Evolutionary conservation across 805 yeast species (phyloP), one percentile per base, ranked within the genome.

Genomic region (Tetrapisispora nanseiensis): DNA sequence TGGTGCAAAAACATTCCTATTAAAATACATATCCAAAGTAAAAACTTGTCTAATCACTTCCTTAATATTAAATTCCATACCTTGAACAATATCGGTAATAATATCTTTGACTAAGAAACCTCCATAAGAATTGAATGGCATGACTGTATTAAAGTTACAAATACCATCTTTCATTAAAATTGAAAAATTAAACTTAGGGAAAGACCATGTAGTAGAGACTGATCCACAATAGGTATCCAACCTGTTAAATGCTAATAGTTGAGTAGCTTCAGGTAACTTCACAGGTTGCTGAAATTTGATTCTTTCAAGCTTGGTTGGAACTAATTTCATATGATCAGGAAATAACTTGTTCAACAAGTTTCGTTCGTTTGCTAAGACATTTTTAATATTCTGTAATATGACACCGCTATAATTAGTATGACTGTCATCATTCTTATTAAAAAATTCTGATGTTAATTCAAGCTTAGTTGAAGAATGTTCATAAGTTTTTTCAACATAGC

Each of bases 21-120:
- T 70, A 67, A 86, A 86, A 54, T 76, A 86, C 43, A 74, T 59
- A 52, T 81, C 87, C 40, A 89, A 62, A 9, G 79, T 75, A 20
- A 84, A 70, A 32, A 89, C 70, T 57, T 86, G 95, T 46, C 83
- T 76, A 0, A 92, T 76, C 6, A 84, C 89, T 46, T 83, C 89
- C 35, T 73, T 75, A 53, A 92, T 79, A 65, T 90, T 89, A 70
- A 83, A 89, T 47, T 87, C 92, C 66, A 89, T 64, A 47, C 78
- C 76, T 44, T 79, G 76, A 42, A 86, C 72, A 31, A 82, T 63
- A 59, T 87, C 95, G 37, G 71, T 71, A 22, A 79, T 66, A 23
- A 83, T 64, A 55, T 90, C 97, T 47, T 82, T 74, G 48, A 86
- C 66, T 24, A 87, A 55, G 39, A 84, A 61, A 0, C 78, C 74